phyloP scores from a whole-genome alignment of 176 grass and related monocot species.

The Pontederia crassipes region DNA sequence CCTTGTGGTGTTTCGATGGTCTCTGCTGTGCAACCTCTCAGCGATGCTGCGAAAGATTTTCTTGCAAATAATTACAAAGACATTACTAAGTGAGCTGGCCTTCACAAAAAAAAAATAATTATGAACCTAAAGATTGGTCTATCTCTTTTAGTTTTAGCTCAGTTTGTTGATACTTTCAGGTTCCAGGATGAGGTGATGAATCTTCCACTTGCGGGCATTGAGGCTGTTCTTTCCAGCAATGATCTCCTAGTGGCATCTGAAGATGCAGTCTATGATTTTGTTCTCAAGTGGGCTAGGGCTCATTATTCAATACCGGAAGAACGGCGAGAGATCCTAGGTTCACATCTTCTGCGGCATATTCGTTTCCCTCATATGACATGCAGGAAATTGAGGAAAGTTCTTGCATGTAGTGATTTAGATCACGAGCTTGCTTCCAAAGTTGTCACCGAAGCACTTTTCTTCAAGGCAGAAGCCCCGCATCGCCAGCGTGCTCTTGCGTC shows the following conservation, averaged over 20 bases:
- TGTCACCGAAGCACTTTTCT: constrained; percentile 23
- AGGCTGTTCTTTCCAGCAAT: constrained; percentile 23
- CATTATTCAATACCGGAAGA: constrained; percentile 15
- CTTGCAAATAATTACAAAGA: constrained; percentile 23
- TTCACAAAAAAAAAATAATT: neutral
- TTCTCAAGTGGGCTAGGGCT: constrained; percentile 23
- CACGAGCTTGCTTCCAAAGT: constrained; percentile 15
- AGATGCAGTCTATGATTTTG: constrained; percentile 23
- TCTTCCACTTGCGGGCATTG: constrained; percentile 23
- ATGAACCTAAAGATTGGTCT: neutral
- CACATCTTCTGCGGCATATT: constrained; percentile 7
- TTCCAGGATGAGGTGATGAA: constrained; percentile 18
- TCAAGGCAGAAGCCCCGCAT: constrained; percentile 22
- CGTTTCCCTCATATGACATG: constrained; percentile 25
- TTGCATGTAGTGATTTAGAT: constrained; percentile 15
- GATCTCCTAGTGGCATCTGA: constrained; percentile 25
- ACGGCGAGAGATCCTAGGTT: constrained; percentile 15
- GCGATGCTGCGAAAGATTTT: constrained; percentile 14
- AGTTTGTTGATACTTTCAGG: constrained; percentile 3
- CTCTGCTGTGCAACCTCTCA: constrained; percentile 20
- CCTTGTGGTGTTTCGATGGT: constrained; percentile 83
- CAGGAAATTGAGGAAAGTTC: constrained; percentile 22
- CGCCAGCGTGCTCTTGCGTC: constrained; percentile 11
- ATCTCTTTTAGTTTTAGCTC: no score
- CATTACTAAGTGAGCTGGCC: constrained; percentile 16